These are phyloP conservation scores for Lanmaoa rubissima DNA, from an alignment of 768 basidiomycete genomes.

Conservation along the genomic window DNA sequence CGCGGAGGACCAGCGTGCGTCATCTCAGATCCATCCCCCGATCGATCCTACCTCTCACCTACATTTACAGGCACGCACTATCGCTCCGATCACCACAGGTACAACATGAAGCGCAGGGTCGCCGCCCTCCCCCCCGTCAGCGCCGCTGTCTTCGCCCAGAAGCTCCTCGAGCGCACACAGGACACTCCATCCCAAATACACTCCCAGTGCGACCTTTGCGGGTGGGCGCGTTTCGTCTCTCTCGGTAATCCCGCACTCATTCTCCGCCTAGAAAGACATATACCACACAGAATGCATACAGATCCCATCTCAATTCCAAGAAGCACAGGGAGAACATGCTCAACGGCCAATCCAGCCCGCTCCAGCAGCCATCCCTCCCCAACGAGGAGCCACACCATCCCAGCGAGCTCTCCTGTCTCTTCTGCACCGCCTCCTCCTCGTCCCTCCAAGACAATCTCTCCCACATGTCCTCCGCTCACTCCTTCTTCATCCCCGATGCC, in stretches of 20 bases:
- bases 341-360: slow-evolving; percentile 36
- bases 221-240: slow-evolving; percentile 47
- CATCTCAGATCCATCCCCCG: background rate
- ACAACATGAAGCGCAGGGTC: slow-evolving; percentile 97
- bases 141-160: slow-evolving; percentile 76
- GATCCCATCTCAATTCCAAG: slow-evolving; percentile 83
- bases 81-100: slow-evolving; percentile 91
- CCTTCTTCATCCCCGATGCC: slow-evolving; percentile 94
- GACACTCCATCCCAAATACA: slow-evolving; percentile 63
- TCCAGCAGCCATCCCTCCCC: background rate
- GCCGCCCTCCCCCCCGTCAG: slow-evolving; percentile 87
- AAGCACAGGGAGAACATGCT: slow-evolving; percentile 81
- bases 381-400: background rate
- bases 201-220: slow-evolving; percentile 76
- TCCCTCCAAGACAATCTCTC: slow-evolving; percentile 64
- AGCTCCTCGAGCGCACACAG: slow-evolving; percentile 74
- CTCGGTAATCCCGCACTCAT: background rate
- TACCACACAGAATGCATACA: slow-evolving; percentile 84
- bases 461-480: slow-evolving; percentile 88
- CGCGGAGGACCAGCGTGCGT: slow-evolving; percentile 80
- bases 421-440: slow-evolving; percentile 59
- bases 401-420: slow-evolving; percentile 68
- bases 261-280: slow-evolving; percentile 70
- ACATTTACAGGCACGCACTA: slow-evolving; percentile 71
- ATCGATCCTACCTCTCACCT: background rate